Evolutionary conservation across 805 yeast genomes (phyloP), one percentile per base, ranked within the genome.

Genomic region (Saccharomyces eubayanus): DNA sequence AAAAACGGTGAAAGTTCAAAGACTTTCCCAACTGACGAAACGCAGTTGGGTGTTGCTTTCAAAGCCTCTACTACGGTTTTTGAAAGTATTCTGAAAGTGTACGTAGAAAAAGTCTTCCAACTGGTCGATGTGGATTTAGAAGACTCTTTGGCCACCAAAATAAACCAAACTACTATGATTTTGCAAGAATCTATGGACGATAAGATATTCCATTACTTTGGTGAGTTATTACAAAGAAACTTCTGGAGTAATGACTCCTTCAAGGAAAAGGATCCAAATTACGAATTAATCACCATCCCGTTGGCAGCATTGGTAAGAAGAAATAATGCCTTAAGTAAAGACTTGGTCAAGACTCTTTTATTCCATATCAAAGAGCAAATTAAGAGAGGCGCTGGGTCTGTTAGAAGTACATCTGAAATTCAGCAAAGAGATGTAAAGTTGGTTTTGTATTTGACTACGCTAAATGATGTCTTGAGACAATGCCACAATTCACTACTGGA

Each of bases 371-470:
- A 75, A 40, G 81, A 77, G 31, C 96, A 92, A 63, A 75, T 92
- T 21, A 72, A 72, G 10, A 88, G 84, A 58, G 87, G 91, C 58
- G 97, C 97, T 0, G 98, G 97, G 2, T 70, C 79, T 0, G 73
- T 83, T 0, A 78, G 96, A 65, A 81, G 75, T 5, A 81, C 85
- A 0, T 73, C 78, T 6, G 91, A 86, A 30, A 75, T 86, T 28
- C 75, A 83, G 28, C 87, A 87, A n/a, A 77, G 90, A 46, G 98
- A 94, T 68, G 85, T 84, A 30, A 79, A 84, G 20, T 70, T 94
- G 8, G 81, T 82, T 30, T 82, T 96, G 81, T 80, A 84, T 62
- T 66, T 88, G 31, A 77, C 84, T 2, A 79, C 89, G 2, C 68
- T 91, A 46, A 82, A 84, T 63, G 91, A 89, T 64, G 74, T 84